Evolutionary conservation across 129 eudicot species (phyloP), one percentile per base, ranked within the genome.

Genomic region (Tanacetum coccineum): DNA sequence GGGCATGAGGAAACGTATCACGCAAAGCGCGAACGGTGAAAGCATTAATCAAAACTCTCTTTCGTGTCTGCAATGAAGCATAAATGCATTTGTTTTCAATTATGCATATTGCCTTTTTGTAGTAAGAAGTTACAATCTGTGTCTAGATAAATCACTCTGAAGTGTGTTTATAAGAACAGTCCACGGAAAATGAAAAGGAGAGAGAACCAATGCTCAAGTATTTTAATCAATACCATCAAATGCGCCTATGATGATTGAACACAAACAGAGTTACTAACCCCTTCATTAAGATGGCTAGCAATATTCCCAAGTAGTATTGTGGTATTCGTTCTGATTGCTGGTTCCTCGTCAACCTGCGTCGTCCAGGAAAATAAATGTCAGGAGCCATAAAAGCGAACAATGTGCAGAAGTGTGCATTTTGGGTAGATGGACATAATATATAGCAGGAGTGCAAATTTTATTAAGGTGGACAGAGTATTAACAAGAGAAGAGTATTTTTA

Each of bases 1-100:
- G 78, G 65, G 96, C 98, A 52, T 96, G 95, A 55, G 98, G 82
- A 72, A 89, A 93, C 18, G 95, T 84, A 82, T 93, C 98, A 79
- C 92, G 98, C 73, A 93, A 73, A 80, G 98, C 98, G 70, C 98
- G 95, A 50, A 81, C 98, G 9, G 98, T 89, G 70, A 93, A 93
- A 39, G 98, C 98, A 75, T 93, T 93, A 78, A 93, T 88, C 74
- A 93, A 85, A 64, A 93, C 98, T 75, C 98, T 83, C 76, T 86
- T 93, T 78, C 98, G 84, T 42, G 87, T 93, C 98, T 93, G 84
- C 80, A 81, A 22, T 65, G 48, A 52, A 62, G 42, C 32, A 62
- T 5, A 66, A 72, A 59, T 53, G 20, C 46, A 73, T 67, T n/a
- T 71, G 40, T 50, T 20, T 62, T 59, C 22, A 66, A 45, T 64